These are phyloP conservation scores for Scolecobasidium constrictum DNA, from an alignment of 2,329 filamentous ascomycete genomes.

Conservation along the genomic window DNA sequence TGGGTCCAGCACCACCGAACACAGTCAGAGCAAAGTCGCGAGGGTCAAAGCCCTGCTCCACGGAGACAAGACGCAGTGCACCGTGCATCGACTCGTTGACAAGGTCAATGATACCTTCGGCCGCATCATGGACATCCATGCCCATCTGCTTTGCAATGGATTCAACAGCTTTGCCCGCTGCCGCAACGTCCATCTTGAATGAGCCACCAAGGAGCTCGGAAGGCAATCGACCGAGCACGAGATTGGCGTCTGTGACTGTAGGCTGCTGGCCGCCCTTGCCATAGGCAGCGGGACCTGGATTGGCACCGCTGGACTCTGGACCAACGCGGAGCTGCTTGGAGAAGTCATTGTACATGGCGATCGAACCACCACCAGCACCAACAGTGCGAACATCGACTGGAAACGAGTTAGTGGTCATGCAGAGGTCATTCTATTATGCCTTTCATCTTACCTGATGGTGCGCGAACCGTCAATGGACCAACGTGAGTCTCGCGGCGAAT, in stretches of 20 bases:
- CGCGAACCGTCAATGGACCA: constrained; percentile 32
- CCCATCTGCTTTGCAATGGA: constrained; percentile 35
- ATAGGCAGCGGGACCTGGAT: constrained; percentile 39
- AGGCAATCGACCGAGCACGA: constrained; percentile 37
- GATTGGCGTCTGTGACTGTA: constrained; percentile 40
- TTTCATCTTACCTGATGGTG: constrained; percentile 29
- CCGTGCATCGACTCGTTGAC: constrained; percentile 43
- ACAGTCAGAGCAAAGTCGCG: constrained; percentile 40
- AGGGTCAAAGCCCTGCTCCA: constrained; percentile 42
- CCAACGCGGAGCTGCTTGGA: constrained; percentile 39
- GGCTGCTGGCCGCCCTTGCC: constrained; percentile 34
- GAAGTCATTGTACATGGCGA: constrained; percentile 36
- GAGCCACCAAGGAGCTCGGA: constrained; percentile 34
- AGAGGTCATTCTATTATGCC: no score
- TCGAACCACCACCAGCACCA: constrained; percentile 39
- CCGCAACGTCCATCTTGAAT: constrained; percentile 33
- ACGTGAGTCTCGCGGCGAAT: constrained; percentile 37
- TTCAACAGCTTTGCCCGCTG: constrained; percentile 31
- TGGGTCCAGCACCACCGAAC: constrained; percentile 40
- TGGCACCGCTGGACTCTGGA: constrained; percentile 38
- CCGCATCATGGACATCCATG: constrained; percentile 30
- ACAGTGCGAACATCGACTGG: constrained; percentile 36
- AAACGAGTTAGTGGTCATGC: background rate
- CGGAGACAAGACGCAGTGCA: constrained; percentile 38
- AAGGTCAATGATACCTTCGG: constrained; percentile 38